These are phyloP conservation scores for Colletotrichum cuscutae DNA, from an alignment of 2,329 filamentous ascomycete species.

Conservation along the genomic window DNA sequence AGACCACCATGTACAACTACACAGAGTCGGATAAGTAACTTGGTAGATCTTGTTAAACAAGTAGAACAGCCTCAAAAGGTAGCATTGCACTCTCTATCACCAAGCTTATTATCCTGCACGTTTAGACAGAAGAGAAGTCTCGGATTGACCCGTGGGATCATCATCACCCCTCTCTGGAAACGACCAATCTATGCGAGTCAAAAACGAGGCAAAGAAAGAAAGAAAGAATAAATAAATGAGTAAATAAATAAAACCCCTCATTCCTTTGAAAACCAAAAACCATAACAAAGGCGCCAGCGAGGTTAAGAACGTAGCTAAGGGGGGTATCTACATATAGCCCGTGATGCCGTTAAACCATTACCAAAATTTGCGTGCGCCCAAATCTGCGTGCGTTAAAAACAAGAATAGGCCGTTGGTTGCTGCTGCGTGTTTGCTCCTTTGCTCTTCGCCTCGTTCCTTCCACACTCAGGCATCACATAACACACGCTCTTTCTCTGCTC, in stretches of 20 bases:
- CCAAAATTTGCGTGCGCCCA: neutral
- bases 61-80: too few species aligned
- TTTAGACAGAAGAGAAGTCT: neutral
- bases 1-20: too few species aligned
- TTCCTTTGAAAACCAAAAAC: neutral
- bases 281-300: neutral
- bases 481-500: neutral
- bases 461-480: neutral
- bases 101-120: too few species aligned
- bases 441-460: neutral
- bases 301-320: neutral
- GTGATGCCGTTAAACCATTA: neutral
- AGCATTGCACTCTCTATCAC: too few species aligned
- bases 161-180: neutral
- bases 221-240: neutral
- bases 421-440: neutral
- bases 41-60: too few species aligned
- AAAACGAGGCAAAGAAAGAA: neutral
- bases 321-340: constrained; percentile 14
- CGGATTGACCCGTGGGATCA: neutral
- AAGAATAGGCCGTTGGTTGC: neutral
- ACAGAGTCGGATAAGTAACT: too few species aligned
- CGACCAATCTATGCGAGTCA: neutral
- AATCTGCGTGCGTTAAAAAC: neutral
- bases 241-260: neutral